These are phyloP conservation scores for Pezicula neosporulosa DNA, from an alignment of 2,329 filamentous ascomycete species.

Conservation along the genomic window DNA sequence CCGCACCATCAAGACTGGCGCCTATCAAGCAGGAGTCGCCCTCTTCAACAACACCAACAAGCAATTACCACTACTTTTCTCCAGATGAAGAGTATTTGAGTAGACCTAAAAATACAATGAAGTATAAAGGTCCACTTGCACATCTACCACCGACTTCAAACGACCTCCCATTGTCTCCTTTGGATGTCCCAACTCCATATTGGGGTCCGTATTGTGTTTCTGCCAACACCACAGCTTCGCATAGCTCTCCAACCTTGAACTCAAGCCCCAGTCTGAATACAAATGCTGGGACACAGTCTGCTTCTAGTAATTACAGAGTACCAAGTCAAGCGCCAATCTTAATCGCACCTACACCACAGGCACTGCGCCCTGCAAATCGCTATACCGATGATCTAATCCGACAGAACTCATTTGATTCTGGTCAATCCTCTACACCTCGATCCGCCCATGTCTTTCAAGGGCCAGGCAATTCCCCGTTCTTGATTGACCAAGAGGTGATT, in stretches of 20 bases:
- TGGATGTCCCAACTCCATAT: conserved; percentile 13
- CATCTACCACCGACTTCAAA: conserved; percentile 12
- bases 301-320: conserved; percentile 7
- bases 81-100: conserved; percentile 14
- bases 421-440: conserved; percentile 18
- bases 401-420: conserved; percentile 13
- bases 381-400: conserved; percentile 8
- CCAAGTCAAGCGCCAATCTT: conserved; percentile 15
- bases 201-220: conserved; percentile 4
- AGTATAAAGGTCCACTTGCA: conserved; percentile 16
- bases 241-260: too few relatives aligned
- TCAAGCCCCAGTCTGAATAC: conserved; percentile 3
- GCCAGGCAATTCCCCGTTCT: too few relatives aligned
- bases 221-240: too few relatives aligned
- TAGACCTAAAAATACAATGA: conserved; percentile 18
- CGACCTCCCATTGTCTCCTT: conserved; percentile 13
- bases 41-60: conserved; percentile 8
- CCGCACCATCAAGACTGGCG: conserved; percentile 13
- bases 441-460: conserved; percentile 2
- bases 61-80: conserved; percentile 12
- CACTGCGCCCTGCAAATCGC: conserved; percentile 12
- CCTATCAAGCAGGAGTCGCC: conserved; percentile 16
- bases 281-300: conserved; percentile 7
- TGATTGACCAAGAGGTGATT: neutral
- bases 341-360: conserved; percentile 19